Conservation (phyloP, 371 early-diverging fungal genomes). For the Mucor racemosus region DNA sequence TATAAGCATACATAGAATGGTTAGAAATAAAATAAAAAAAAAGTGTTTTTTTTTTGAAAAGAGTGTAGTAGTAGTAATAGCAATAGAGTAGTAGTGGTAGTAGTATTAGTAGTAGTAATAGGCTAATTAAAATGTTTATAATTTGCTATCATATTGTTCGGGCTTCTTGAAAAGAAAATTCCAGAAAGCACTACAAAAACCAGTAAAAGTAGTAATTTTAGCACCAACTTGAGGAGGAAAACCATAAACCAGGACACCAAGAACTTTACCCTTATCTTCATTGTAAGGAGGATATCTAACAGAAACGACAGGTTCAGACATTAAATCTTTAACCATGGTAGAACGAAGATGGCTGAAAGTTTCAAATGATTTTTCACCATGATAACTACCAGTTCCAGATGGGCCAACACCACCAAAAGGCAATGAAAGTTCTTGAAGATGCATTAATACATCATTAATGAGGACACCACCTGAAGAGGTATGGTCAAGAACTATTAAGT, state of each 20-base stretch:
- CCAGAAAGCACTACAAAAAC: constrained; percentile 37
- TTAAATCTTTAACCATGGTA: constrained; percentile 55
- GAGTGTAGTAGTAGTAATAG: background rate
- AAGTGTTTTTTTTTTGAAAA: background rate
- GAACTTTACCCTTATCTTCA: constrained; percentile 38
- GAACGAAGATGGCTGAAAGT: constrained; percentile 72
- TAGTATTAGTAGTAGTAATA: background rate
- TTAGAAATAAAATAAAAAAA: background rate
- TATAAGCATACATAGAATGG: background rate
- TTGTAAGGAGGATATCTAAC: constrained; percentile 59
- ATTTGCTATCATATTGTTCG: constrained; percentile 6
- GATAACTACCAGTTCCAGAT: constrained; percentile 86
- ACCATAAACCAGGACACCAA: constrained; percentile 34
- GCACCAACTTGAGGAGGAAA: constrained; percentile 32
- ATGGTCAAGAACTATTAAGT: constrained; percentile 45
- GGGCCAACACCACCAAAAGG: constrained; percentile 91
- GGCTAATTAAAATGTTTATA: background rate
- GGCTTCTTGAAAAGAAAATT: constrained; percentile 35
- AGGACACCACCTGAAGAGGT: constrained; percentile 72
- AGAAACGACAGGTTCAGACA: constrained; percentile 48
- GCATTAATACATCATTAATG: constrained; percentile 78
- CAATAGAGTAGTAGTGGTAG: too few species aligned
- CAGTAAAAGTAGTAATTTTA: constrained; percentile 33
- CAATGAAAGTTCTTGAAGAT: constrained; percentile 51
- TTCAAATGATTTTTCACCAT: constrained; percentile 78